Conservation (phyloP, 306 rosid species). For the Lotus japonicus region DNA sequence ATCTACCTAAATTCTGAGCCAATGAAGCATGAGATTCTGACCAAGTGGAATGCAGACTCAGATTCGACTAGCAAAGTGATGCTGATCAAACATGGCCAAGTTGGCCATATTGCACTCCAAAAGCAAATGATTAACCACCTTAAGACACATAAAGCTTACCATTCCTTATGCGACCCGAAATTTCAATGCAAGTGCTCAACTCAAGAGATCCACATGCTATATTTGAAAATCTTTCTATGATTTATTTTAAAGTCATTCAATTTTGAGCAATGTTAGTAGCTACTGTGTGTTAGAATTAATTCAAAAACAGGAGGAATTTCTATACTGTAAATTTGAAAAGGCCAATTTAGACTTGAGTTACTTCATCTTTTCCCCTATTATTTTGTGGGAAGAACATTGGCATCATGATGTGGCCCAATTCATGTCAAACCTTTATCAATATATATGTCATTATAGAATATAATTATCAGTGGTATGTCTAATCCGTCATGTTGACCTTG, state of each 20-base stretch:
- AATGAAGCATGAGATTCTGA: slow-evolving; percentile 47
- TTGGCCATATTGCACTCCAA: slow-evolving; percentile 43
- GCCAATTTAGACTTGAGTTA: slow-evolving; percentile 4
- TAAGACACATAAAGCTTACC: slow-evolving; percentile 14
- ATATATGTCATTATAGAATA: background rate
- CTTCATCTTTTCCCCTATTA: no score
- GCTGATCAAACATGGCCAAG: slow-evolving; percentile 43
- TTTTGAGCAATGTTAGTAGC: no score
- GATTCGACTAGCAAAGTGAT: slow-evolving; percentile 52
- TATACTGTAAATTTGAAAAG: background rate
- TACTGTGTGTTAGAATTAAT: no score
- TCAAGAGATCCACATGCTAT: slow-evolving; percentile 57
- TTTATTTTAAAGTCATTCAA: no score
- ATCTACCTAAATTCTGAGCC: slow-evolving; percentile 36
- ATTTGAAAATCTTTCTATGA: no score
- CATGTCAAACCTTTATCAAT: background rate
- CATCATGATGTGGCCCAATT: background rate
- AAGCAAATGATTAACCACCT: slow-evolving; percentile 13
- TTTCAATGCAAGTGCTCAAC: slow-evolving; percentile 37
- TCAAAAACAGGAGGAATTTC: background rate
- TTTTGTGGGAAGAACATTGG: no score
- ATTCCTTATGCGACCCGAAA: slow-evolving; percentile 15
- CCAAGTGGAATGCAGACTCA: slow-evolving; percentile 82
- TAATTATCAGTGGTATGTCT: slow-evolving; percentile 12
- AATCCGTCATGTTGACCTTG: slow-evolving; percentile 1